Base-by-base conservation (phyloP, 345 rosid genomes). In the Mallotus nudiflorus region DNA sequence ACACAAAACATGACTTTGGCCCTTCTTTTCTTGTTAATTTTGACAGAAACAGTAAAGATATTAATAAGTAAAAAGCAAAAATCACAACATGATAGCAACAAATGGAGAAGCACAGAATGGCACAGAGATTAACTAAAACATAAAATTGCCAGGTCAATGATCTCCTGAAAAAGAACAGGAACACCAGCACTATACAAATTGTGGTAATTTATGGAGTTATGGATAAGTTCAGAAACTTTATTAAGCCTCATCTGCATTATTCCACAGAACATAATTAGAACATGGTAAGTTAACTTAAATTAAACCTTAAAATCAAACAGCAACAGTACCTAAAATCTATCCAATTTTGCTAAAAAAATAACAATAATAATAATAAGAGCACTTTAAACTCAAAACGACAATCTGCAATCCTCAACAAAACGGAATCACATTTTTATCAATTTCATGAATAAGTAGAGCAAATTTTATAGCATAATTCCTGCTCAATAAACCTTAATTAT, bases 191-290 rank as follows among this genome's bases (percentile, higher is more conserved):
- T 92, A 49, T 92, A 96, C 68, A 92, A 82, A 83, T 95, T 92
- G 85, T 88, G 98, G 81, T 90, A 88, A 82, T 92, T 90, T 29
- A 97, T 92, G 57, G 99, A 95, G 77, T 95, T 92, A 83, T 95
- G 99, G 59, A 95, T 92, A 69, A 95, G 98, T 77, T 95, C 99
- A 24, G 99, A 95, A 18, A 95, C 99, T 82, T 95, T 95, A 82
- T 95, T 95, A 16, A 95, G 96, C 52, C 99, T 79, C 99, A 95
- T 92, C 97, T 91, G 84, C 75, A 66, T 16, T n/a, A 77, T 24
- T 46, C 57, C 48, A 54, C n/a, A n/a, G n/a, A n/a, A n/a, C n/a
- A n/a, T n/a, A n/a, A 56, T 8, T 18, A 25, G 27, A 35, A 19
- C 42, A 16, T 6, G 48, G 18, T 22, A 59, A 9, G 9, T 9